These are phyloP conservation scores for Phytopythium delawarense DNA, from an alignment of 352 stramenopile species.

Conservation along the genomic window DNA sequence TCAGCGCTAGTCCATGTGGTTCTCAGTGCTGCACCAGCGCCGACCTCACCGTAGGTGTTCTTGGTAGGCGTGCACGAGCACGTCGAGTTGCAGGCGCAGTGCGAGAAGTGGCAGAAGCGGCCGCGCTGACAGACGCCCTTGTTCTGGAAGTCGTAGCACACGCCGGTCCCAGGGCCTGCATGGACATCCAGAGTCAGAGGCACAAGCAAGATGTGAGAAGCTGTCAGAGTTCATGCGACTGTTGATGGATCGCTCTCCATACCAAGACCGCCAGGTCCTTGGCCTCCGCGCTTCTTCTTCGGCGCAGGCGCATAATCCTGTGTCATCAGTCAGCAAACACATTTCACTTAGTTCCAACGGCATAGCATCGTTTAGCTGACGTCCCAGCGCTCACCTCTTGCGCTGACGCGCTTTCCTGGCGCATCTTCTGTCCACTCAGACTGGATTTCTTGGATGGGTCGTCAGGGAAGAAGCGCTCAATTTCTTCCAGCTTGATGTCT, in stretches of 20 bases:
- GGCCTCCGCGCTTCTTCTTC: constrained; percentile 64
- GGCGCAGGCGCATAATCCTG: constrained; percentile 49
- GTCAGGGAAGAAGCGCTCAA: constrained; percentile 73
- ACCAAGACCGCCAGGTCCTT: constrained; percentile 19
- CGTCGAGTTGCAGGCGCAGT: constrained; percentile 85
- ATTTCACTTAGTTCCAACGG: neutral
- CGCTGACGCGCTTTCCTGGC: constrained; percentile 24
- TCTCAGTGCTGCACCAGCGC: neutral
- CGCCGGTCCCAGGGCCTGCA: constrained; percentile 55
- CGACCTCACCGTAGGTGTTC: constrained; percentile 77
- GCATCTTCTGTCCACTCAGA: constrained; percentile 29
- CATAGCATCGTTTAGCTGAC: neutral
- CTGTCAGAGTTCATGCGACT: neutral
- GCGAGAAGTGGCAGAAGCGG: constrained; percentile 83
- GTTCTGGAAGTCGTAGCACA: constrained; percentile 89
- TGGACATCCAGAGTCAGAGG: neutral
- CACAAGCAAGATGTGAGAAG: neutral
- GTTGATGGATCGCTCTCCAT: neutral
- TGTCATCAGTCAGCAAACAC: neutral
- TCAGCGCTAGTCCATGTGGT: neutral
- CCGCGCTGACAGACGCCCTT: constrained; percentile 83
- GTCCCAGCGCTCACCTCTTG: constrained; percentile 33
- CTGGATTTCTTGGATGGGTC: constrained; percentile 53
- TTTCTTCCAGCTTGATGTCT: constrained; percentile 78
- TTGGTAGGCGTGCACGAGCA: constrained; percentile 76